phyloP scores from a whole-genome alignment of 345 rosid species.

The Limnanthes douglasii region DNA sequence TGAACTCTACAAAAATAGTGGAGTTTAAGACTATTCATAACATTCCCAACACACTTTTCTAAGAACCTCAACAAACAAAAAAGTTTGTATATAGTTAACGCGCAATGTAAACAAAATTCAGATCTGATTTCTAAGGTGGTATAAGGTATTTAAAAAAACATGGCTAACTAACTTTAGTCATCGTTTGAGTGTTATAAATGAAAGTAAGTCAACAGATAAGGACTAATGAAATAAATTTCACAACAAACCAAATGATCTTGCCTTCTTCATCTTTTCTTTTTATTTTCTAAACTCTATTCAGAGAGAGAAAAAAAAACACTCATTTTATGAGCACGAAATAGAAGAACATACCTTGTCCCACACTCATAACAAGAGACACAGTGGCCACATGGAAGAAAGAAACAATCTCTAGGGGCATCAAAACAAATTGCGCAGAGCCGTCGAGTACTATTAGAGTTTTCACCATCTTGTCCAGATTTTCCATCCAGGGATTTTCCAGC shows the following conservation, averaged over 20 bases:
- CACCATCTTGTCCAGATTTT: slow-evolving; percentile 29
- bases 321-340: neutral
- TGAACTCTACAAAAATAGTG: too few species aligned
- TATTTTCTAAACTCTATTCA: too few species aligned
- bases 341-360: slow-evolving; percentile 59
- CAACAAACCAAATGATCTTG: too few species aligned
- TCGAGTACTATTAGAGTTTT: slow-evolving; percentile 48
- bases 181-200: neutral
- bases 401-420: slow-evolving; percentile 97
- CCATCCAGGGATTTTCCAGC: slow-evolving; percentile 25
- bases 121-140: too few species aligned
- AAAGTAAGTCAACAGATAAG: neutral
- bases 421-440: slow-evolving; percentile 96
- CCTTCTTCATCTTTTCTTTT: too few species aligned
- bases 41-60: too few species aligned
- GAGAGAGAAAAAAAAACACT: too few species aligned
- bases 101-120: too few species aligned
- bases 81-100: too few species aligned
- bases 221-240: neutral
- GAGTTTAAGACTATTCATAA: too few species aligned
- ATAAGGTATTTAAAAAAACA: too few species aligned
- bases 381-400: slow-evolving; percentile 98
- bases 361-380: slow-evolving; percentile 87
- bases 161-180: neutral
- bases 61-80: too few species aligned